Evolutionary conservation across 805 yeast genomes (phyloP).

Genomic region (Grigorovia yakushimaensis): DNA sequence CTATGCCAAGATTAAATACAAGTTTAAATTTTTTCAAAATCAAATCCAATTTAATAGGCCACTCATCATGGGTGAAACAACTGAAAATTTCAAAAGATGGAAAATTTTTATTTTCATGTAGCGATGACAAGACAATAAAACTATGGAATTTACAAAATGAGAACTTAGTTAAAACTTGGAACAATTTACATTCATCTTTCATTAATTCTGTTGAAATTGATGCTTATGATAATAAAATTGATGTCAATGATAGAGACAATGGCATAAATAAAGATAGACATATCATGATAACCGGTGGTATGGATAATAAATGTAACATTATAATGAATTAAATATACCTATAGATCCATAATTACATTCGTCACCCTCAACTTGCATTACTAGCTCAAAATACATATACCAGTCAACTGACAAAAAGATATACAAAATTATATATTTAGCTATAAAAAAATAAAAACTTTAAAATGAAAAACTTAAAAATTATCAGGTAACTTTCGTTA

Average conservation of each 20-base stretch:
- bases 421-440: no score
- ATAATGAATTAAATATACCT: constrained; percentile 9
- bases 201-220: constrained; percentile 42
- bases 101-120: constrained; percentile 59
- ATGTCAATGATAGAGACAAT: neutral
- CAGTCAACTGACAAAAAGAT: no score
- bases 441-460: no score
- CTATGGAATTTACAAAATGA: constrained; percentile 62
- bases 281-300: constrained; percentile 17
- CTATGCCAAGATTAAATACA: constrained; percentile 34
- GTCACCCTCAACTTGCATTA: no score
- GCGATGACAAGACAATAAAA: constrained; percentile 70
- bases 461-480: no score
- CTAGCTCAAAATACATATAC: no score
- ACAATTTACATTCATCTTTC: constrained; percentile 64
- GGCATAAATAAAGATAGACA: constrained; percentile 9
- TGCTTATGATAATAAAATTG: constrained; percentile 12
- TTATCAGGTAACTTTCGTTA: no score
- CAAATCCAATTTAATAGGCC: constrained; percentile 55
- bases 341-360: no score
- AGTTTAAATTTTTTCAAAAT: constrained; percentile 50
- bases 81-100: constrained; percentile 52
- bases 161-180: constrained; percentile 42
- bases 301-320: constrained; percentile 17
- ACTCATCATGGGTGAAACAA: constrained; percentile 77